Conservation (phyloP, 129 eudicot species). For the Rutidosis leptorrhynchoides region DNA sequence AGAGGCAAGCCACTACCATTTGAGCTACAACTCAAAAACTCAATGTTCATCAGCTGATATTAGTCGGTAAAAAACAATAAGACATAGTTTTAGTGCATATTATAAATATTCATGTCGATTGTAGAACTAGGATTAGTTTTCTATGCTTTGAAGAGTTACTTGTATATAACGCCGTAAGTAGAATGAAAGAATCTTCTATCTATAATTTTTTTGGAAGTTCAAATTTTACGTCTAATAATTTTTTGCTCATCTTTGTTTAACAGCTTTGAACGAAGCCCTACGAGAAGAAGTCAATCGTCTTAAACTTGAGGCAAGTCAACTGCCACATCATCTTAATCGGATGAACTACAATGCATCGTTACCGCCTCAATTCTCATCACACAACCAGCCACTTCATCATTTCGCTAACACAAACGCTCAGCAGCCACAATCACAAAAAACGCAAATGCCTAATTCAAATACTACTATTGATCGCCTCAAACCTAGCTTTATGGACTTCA, state of each 20-base stretch:
- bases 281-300: slow-evolving; percentile 81
- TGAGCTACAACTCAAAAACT: neutral
- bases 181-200: neutral
- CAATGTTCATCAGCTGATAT: too few relatives aligned
- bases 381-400: slow-evolving; percentile 12
- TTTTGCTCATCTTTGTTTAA: neutral
- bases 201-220: neutral
- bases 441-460: slow-evolving; percentile 40
- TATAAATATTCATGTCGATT: neutral
- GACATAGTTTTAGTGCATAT: neutral
- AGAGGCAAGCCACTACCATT: neutral
- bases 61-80: too few relatives aligned
- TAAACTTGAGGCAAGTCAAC: slow-evolving; percentile 72
- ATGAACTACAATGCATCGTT: slow-evolving; percentile 39
- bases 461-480: slow-evolving; percentile 24
- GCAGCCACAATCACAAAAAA: slow-evolving; percentile 27
- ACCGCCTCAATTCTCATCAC: slow-evolving; percentile 44
- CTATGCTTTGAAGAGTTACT: neutral
- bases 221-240: too few relatives aligned
- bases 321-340: slow-evolving; percentile 39
- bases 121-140: neutral
- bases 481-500: slow-evolving; percentile 64
- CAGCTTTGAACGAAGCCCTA: slow-evolving; percentile 81
- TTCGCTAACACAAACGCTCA: slow-evolving; percentile 29
- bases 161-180: neutral